Evolutionary conservation across 352 stramenopile genomes (phyloP).

Genomic region (Globisporangium lucens): DNA sequence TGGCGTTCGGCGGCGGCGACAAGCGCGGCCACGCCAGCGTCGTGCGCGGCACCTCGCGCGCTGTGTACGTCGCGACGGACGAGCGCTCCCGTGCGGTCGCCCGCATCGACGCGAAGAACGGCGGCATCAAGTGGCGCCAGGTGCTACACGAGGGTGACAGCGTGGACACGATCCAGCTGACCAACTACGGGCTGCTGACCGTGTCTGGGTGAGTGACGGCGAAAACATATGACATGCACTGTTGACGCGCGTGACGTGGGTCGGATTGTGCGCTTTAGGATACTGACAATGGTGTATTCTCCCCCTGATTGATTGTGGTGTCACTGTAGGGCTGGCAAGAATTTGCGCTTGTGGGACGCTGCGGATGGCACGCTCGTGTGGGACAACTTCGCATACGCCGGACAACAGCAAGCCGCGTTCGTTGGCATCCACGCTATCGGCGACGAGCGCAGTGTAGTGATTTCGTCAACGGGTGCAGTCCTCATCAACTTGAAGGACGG

Average conservation of each 20-base stretch:
- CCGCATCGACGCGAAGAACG: constrained; percentile 63
- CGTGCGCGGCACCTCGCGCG: constrained; percentile 40
- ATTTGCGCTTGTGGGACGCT: constrained; percentile 68
- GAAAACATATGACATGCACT: neutral
- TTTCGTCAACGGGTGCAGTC: constrained; percentile 41
- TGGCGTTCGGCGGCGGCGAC: constrained; percentile 47
- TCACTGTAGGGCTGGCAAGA: constrained; percentile 35
- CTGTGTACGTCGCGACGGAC: constrained; percentile 74
- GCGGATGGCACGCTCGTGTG: constrained; percentile 61
- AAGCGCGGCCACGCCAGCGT: constrained; percentile 33
- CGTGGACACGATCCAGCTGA: constrained; percentile 69
- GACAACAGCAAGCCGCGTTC: constrained; percentile 28
- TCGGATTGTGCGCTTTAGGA: neutral
- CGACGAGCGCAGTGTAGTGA: constrained; percentile 45
- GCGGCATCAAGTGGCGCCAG: constrained; percentile 73
- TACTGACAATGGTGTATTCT: constrained; percentile 9
- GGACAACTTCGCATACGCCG: constrained; percentile 45
- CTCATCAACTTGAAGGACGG: constrained; percentile 64
- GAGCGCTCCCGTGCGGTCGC: constrained; percentile 54
- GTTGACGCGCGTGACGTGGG: neutral
- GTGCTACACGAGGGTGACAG: constrained; percentile 55
- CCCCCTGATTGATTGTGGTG: neutral
- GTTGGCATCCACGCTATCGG: constrained; percentile 39
- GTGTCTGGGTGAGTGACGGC: constrained; percentile 49
- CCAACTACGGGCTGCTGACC: constrained; percentile 59